Base-by-base conservation (phyloP, 148 eudicot genomes). In the Mesembryanthemum crystallinum region DNA sequence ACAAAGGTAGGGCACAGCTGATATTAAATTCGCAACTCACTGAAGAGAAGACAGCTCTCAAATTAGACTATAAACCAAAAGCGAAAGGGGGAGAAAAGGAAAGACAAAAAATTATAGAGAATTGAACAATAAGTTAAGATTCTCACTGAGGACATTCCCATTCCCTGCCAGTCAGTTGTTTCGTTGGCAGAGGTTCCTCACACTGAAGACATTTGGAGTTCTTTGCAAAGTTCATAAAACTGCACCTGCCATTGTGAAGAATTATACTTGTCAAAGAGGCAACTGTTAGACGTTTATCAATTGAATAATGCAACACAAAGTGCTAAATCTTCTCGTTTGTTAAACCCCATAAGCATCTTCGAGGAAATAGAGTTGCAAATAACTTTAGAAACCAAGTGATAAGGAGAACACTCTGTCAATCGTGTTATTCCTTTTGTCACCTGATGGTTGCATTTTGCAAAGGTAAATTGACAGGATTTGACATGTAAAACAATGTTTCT, bases 101-200 rank as follows among this genome's bases (percentile, higher is more conserved):
- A 55, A 35, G 58, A 49, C 64, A 69, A 30, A 43, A 35, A 37
- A 7, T 21, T 4, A n/a, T 18, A 18, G 61, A 57, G 29, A 74
- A 25, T 20, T 18, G 39, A 20, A 73, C n/a, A 28, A 71, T 35
- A 81, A 58, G 69, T 27, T 49, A 35, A 13, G 74, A 82, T 80
- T 77, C 98, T 89, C 82, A 94, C 98, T 84, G 93, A 75, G 96
- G 98, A 78, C 98, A 94, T 69, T 94, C 93, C 98, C 98, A 94
- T 86, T 94, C 97, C 45, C 88, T 82, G 54, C 97, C 93, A 65
- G 83, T 84, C 80, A 92, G 73, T 51, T 84, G 80, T 69, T 88
- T 86, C 77, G 82, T 89, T 42, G 98, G 93, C 61, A 92, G 85
- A 71, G 82, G 49, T 85, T 88, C 93, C 78, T 92, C 89, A 67